These are phyloP conservation scores for Lichenothelia convexa DNA, from an alignment of 495 filamentous ascomycete genomes.

Conservation along the genomic window DNA sequence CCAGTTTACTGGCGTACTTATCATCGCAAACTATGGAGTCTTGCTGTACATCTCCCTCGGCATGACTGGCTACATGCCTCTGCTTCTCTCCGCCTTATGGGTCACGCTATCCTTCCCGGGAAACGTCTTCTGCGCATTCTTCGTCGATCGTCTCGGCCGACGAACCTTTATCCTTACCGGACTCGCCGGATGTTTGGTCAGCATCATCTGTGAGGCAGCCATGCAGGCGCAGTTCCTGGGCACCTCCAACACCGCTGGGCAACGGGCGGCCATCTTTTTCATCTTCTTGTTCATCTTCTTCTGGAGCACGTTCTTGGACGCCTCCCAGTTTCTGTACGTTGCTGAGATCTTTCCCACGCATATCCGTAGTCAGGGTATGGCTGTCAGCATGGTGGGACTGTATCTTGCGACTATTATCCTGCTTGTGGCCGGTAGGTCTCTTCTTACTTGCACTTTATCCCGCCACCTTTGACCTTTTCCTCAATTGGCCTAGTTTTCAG, in stretches of 20 bases:
- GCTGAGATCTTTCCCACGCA: constrained; percentile 6
- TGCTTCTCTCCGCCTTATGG: constrained; percentile 11
- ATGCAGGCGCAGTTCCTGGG: constrained; percentile 9
- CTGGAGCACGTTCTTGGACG: constrained; percentile 12
- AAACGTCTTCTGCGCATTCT: constrained; percentile 12
- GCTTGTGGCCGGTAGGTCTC: too few species aligned
- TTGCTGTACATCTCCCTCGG: constrained; percentile 9
- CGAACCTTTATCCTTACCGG: constrained; percentile 10
- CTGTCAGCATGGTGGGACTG: constrained; percentile 8
- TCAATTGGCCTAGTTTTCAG: too few species aligned
- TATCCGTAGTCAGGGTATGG: constrained; percentile 9
- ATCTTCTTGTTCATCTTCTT: constrained; percentile 13
- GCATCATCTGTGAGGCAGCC: constrained; percentile 6
- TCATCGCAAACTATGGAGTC: constrained; percentile 13
- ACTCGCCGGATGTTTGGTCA: constrained; percentile 5
- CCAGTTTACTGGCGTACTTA: constrained; percentile 10
- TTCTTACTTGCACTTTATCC: too few species aligned
- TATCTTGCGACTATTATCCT: constrained; percentile 10
- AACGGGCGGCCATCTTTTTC: constrained; percentile 13
- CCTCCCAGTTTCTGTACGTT: constrained; percentile 11
- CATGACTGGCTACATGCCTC: constrained; percentile 9
- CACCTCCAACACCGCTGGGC: constrained; percentile 8
- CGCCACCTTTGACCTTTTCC: too few species aligned
- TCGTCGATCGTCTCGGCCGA: constrained; percentile 9
- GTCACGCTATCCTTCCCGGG: constrained; percentile 10